A percentile compares a stretch with the other conserved stretches of the same genome.
Evolutionary conservation across 2,329 filamentous ascomycete species (phyloP).

Genomic region (Monosporascus sp.): DNA sequence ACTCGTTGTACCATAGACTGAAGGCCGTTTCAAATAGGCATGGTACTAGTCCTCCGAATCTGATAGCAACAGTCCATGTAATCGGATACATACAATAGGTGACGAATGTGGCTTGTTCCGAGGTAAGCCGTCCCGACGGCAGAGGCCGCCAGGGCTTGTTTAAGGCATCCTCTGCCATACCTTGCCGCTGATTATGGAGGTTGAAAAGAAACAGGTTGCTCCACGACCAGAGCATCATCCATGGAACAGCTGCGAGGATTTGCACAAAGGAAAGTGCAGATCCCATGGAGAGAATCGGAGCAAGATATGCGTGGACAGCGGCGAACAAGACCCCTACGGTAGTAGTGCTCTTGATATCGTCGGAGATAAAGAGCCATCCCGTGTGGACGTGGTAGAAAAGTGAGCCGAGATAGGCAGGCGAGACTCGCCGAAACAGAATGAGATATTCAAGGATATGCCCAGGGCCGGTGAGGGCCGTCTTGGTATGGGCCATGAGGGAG

Average conservation of each 20-base stretch:
- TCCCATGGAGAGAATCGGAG: constrained; percentile 4
- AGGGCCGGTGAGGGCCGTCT: too few relatives aligned
- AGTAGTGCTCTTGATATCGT: constrained; percentile 3
- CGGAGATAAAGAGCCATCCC: constrained; percentile 3
- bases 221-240: constrained; percentile 6
- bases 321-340: constrained; percentile 2
- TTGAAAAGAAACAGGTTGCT: constrained; percentile 11
- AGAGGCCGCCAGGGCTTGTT: constrained; percentile 16
- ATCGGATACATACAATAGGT: constrained; percentile 7
- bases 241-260: constrained; percentile 2
- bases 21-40: constrained; percentile 4
- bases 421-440: too few relatives aligned
- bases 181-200: constrained; percentile 11
- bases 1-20: constrained; percentile 10
- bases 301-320: constrained; percentile 3
- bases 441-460: too few relatives aligned
- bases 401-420: too few relatives aligned
- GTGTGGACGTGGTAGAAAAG: constrained; percentile 2
- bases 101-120: constrained; percentile 2
- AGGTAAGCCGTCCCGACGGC: constrained; percentile 3
- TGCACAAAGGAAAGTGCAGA: background rate
- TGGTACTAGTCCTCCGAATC: constrained; percentile 2
- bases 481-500: too few relatives aligned
- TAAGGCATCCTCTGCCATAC: constrained; percentile 8
- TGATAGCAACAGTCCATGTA: background rate